These are phyloP conservation scores for Pleochaeta shiraiana DNA, from an alignment of 2,329 filamentous ascomycete species.

Conservation along the genomic window DNA sequence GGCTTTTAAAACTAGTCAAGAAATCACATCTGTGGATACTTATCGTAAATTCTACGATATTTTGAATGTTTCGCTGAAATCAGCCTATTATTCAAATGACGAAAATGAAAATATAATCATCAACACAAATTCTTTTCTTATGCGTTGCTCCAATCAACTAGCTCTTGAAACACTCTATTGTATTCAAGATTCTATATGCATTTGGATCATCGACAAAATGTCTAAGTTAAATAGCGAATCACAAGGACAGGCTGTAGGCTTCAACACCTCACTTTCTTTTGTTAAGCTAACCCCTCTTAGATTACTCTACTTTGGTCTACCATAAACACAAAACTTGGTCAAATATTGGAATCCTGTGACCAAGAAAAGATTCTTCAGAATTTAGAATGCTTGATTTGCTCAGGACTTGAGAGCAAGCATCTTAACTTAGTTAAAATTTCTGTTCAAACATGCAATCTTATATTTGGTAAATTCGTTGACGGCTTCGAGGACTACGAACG, in stretches of 20 bases:
- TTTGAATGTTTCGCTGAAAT: conserved; percentile 28
- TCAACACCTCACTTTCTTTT: conserved; percentile 4
- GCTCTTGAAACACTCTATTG: conserved; percentile 33
- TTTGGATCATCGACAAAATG: conserved; percentile 40
- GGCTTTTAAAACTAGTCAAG: conserved; percentile 21
- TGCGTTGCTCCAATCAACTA: conserved; percentile 23
- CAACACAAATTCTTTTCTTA: conserved; percentile 19
- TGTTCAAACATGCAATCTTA: conserved; percentile 44
- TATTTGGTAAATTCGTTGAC: conserved; percentile 37
- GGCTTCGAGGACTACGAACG: conserved; percentile 38
- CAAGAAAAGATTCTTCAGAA: conserved; percentile 23
- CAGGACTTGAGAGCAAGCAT: conserved; percentile 35
- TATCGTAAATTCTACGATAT: conserved; percentile 45
- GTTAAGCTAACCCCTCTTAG: conserved; percentile 17
- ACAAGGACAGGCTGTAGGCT: conserved; percentile 24
- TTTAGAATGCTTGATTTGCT: conserved; percentile 32
- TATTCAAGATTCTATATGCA: conserved; percentile 36
- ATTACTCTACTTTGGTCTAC: conserved; percentile 28
- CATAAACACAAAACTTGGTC: conserved; percentile 21
- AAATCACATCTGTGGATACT: conserved; percentile 30
- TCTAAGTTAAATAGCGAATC: conserved; percentile 23
- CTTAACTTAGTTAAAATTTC: conserved; percentile 30
- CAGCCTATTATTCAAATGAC: conserved; percentile 25
- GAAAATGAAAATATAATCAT: conserved; percentile 30
- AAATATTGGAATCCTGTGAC: conserved; percentile 19